Base-by-base conservation (phyloP, 139 green algal species). In the Limnomonas spitsbergensis region DNA sequence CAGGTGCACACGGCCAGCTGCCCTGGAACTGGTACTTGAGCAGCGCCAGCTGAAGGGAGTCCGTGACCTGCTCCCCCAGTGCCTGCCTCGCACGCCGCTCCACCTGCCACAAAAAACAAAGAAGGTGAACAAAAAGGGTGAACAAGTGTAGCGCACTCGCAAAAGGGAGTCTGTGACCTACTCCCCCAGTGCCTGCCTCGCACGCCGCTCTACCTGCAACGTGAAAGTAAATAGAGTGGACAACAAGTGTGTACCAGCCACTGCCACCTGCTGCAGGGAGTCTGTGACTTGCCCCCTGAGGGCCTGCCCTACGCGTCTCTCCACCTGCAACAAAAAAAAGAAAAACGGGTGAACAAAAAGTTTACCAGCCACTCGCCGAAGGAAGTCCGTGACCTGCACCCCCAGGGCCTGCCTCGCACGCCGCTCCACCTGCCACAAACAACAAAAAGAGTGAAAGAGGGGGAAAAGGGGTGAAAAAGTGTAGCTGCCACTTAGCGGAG, bases 1-100 rank as follows among this genome's bases (percentile, higher is more conserved):
- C 14, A 29, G 61, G 61, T 39, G 27, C 26, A 20, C 26, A 34
- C 29, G 61, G 61, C 61, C 61, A 72, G 27, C 27, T 72, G 61
- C 61, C 61, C 68, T 74, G 68, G 36, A 74, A 74, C 68, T 74
- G 68, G 68, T 39, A 74, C 68, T 74, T 74, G 68, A 74, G 68
- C 6, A 74, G 68, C 4, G 68, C 68, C 68, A 53, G 9, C 34
- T 40, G 14, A 34, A 70, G n/a, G 29, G 56, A 7, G 56, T 70
- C 56, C 9, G 56, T 4, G 29, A 20, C 56, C 14, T 38, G 4
- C 14, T 32, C 14, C 4, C 56, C 56, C 24, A 70, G 56, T 20
- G 56, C 56, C 56, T 70, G 14, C 56, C 24, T 70, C 4, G 56
- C 56, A 14, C 56, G 27, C 56, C 29, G 56, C 56, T 70, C 56